Conservation (phyloP, 495 filamentous ascomycete species). For the Polyplosphaeria fusca region DNA sequence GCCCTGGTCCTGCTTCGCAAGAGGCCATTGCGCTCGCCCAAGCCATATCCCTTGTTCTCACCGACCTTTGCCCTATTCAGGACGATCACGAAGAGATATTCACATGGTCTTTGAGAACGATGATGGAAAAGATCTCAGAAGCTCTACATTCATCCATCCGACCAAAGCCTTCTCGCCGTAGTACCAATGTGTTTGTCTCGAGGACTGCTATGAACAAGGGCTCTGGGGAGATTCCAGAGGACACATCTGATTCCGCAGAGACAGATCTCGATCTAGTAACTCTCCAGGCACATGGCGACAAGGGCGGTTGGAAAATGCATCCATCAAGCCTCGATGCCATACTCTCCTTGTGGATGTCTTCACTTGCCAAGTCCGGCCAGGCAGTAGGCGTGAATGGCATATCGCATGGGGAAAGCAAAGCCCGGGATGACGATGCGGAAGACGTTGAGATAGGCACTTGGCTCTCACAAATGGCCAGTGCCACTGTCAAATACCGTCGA, state of each 20-base stretch:
- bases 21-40: conserved; percentile 1
- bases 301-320: not conserved
- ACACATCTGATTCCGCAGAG: too few species aligned
- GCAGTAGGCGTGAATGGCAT: too few species aligned
- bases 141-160: too few species aligned
- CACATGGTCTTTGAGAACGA: not conserved
- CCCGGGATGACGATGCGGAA: not conserved
- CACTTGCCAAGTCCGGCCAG: too few species aligned
- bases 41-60: not conserved
- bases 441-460: not conserved
- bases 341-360: conserved; percentile 1
- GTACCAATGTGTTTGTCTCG: too few species aligned
- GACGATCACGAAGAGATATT: not conserved
- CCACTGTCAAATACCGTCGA: not conserved
- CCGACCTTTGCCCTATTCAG: not conserved
- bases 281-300: conserved; percentile 1
- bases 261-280: not conserved
- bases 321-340: not conserved
- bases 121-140: too few species aligned
- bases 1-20: not conserved
- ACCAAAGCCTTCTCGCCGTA: too few species aligned
- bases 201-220: too few species aligned
- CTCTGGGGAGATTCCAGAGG: too few species aligned
- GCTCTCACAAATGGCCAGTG: not conserved
- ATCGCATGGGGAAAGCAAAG: too few species aligned